Percentiles rank a stretch among this genome's conserved stretches.
Conservation (phyloP, 2,329 filamentous ascomycete genomes). For the Aspergillus sp. region DNA sequence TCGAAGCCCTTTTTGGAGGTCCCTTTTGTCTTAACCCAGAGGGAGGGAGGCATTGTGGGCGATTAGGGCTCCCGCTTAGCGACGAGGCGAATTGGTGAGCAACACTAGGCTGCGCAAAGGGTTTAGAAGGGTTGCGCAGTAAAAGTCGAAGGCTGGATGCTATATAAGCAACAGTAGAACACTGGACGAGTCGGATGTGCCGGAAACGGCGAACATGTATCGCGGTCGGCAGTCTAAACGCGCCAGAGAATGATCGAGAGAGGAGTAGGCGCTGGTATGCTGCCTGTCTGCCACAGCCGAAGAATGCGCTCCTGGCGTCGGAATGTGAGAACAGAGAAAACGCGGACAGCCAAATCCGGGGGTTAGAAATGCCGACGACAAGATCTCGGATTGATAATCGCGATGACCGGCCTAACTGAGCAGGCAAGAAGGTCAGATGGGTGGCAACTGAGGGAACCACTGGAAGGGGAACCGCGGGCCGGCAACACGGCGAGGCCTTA, state of each 20-base stretch:
- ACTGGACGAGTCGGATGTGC: slow-evolving; percentile 9
- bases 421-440: slow-evolving; percentile 2
- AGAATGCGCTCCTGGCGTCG: slow-evolving; percentile 17
- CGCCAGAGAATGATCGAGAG: slow-evolving; percentile 11
- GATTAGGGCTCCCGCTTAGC: neutral
- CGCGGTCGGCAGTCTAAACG: slow-evolving; percentile 14
- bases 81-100: neutral
- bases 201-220: slow-evolving; percentile 18
- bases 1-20: slow-evolving; percentile 67
- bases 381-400: neutral
- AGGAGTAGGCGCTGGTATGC: slow-evolving; percentile 4
- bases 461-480: slow-evolving; percentile 10
- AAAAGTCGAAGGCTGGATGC: neutral
- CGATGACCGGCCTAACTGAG: neutral
- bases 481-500: slow-evolving; percentile 6
- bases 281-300: slow-evolving; percentile 13
- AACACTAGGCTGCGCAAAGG: neutral
- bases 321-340: slow-evolving; percentile 13
- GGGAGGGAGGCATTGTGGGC: slow-evolving; percentile 49
- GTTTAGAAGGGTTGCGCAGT: neutral
- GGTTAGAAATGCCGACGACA: slow-evolving; percentile 1
- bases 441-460: slow-evolving; percentile 13
- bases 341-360: neutral
- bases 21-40: slow-evolving; percentile 55
- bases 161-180: slow-evolving; percentile 11